Evolutionary conservation across 306 rosid species (phyloP).

Genomic region (Biancaea sappan): DNA sequence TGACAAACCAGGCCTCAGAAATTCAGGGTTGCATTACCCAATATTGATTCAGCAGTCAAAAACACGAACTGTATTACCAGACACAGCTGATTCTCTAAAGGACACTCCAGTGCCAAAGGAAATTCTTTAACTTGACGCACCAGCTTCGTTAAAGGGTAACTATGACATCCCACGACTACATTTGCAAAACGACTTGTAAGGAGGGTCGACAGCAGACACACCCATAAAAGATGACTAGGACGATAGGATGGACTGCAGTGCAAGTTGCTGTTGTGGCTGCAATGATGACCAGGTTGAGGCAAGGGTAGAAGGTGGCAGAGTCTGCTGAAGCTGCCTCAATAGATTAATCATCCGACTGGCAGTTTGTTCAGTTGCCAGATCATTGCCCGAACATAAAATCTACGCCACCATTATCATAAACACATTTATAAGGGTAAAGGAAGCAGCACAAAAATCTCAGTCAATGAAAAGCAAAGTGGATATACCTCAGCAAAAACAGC

Average conservation of each 20-base stretch:
- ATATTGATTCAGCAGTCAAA: conserved; percentile 42
- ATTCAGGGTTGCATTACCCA: conserved; percentile 29
- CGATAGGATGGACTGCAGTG: conserved; percentile 85
- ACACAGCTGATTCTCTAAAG: conserved; percentile 38
- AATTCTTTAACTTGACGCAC: conserved; percentile 33
- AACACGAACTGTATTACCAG: conserved; percentile 37
- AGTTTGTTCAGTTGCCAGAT: conserved; percentile 89
- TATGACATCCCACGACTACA: conserved; percentile 37
- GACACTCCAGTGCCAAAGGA: conserved; percentile 31
- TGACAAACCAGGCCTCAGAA: conserved; percentile 30
- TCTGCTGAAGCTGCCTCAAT: conserved; percentile 90
- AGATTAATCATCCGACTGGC: conserved; percentile 78
- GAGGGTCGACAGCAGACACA: conserved; percentile 17
- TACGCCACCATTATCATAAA: conserved; percentile 28
- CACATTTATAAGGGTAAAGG: conserved; percentile 11
- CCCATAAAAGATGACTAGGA: conserved; percentile 48
- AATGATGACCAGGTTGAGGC: conserved; percentile 97
- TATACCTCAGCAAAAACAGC: conserved; percentile 76
- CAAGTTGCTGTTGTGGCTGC: conserved; percentile 97
- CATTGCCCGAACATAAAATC: conserved; percentile 90
- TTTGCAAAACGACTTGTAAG: not conserved
- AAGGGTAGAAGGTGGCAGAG: conserved; percentile 89
- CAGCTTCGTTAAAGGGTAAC: conserved; percentile 37
- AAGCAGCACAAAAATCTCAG: not conserved
- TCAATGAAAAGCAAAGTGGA: not conserved